Base-by-base conservation (phyloP, 352 stramenopile genomes). In the Peronosclerospora sorghi region DNA sequence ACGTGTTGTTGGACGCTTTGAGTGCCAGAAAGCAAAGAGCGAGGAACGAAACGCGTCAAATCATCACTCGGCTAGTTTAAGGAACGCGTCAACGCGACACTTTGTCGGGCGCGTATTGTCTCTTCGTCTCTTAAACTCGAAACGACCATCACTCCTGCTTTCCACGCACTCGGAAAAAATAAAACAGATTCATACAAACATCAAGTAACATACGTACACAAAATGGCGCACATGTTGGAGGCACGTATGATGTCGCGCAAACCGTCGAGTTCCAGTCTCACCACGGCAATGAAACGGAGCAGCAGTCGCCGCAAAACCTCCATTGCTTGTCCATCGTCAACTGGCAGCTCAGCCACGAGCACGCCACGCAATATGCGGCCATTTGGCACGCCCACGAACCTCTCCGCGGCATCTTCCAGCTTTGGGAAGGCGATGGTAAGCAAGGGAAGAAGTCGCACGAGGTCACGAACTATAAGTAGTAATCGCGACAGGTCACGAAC, bases 201-300 rank as follows among this genome's bases (percentile, higher is more conserved):
- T 12, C 15, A 41, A 36, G 17, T 41, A 13, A 40, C 41, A 14
- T 35, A 15, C 8, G 4, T 6, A 35, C 30, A 8, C 41, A 47
- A 28, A 26, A 82, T 82, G 69, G 69, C 69, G 52, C 69, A 82
- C 56, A 75, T 82, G 48, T 57, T 82, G 51, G 68, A 80, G 45
- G 65, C 68, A 41, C 68, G 65, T 35, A 63, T 79, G 54, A 66
- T 77, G 51, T 73, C 59, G 59, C 65, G 64, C 41, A 76, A 59
- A 40, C 54, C 55, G 41, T 64, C 48, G 39, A 40, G 41, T 15
- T 52, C 64, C 29, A 67, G 44, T 23, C 48, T 65, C 43, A 56
- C 55, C 29, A 56, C 55, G 29, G 54, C 51, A 7, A 14, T 28
- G 0, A 34, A 37, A 37, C 48, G 48, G 7, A 34, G 41, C 12